These are phyloP conservation scores for Plantago lanceolata DNA, from an alignment of 305 asterid species.

Conservation along the genomic window DNA sequence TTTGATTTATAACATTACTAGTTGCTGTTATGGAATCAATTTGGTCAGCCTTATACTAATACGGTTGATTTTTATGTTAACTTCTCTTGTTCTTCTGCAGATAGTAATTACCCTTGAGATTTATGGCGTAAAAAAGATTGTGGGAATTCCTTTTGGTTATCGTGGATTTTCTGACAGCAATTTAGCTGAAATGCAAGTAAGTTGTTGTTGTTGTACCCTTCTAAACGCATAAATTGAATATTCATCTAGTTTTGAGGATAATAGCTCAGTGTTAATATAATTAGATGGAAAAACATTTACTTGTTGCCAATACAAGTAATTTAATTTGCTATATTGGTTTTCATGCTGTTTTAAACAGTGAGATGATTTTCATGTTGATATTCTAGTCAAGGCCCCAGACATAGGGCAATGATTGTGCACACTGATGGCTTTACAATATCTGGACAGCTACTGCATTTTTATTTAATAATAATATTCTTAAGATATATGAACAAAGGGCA, in stretches of 20 bases:
- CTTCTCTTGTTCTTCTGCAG: slow-evolving; percentile 41
- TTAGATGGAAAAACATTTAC: not conserved
- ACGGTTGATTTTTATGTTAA: slow-evolving; percentile 14
- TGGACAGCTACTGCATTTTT: not conserved
- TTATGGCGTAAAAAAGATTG: slow-evolving; percentile 84
- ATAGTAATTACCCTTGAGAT: slow-evolving; percentile 93
- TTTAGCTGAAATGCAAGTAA: slow-evolving; percentile 78
- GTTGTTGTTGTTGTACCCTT: slow-evolving; percentile 39
- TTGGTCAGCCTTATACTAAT: not conserved
- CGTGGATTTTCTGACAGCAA: slow-evolving; percentile 75
- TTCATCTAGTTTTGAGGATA: not conserved
- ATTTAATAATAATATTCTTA: no score
- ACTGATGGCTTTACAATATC: not conserved
- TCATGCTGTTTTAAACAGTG: not conserved
- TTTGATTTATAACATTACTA: no score
- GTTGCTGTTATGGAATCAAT: no score
- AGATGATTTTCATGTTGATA: not conserved
- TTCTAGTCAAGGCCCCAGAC: not conserved
- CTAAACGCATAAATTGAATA: slow-evolving; percentile 3
- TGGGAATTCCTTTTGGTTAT: slow-evolving; percentile 93
- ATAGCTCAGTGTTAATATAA: not conserved
- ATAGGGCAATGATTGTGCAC: not conserved
- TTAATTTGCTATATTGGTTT: not conserved
- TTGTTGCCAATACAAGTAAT: not conserved
- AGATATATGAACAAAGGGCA: no score